Base-by-base conservation (phyloP, 2,329 filamentous ascomycete genomes). In the Lasiodiplodia sp. region DNA sequence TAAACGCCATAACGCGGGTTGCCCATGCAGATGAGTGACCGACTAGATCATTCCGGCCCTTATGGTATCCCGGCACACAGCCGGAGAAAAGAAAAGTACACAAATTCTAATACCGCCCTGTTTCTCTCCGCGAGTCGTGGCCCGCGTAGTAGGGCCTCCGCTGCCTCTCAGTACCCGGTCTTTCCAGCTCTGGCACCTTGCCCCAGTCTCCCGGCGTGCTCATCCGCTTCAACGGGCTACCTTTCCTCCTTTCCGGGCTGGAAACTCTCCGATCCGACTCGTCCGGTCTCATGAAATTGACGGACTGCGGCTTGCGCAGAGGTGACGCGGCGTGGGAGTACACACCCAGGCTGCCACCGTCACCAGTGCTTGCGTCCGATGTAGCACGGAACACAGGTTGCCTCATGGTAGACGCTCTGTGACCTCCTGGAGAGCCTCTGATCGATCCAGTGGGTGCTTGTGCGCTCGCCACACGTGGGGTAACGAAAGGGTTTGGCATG, bases 251-350 rank as follows among this genome's bases (percentile, higher is more conserved):
- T 49, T 67, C 72, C 2, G 82, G 80, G 69, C 79, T 82, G 69
- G 78, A 81, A 2, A 74, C 53, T 40, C 74, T 71, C 21, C 74
- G 71, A 56, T 72, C 67, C 53, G 68, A 63, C 71, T 74, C 75
- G 23, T 79, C 76, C 2, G 67, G 58, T 28, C 79, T 71, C 10
- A 82, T 70, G 67, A 80, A 79, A 68, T 84, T 92, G 79, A 79
- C 88, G 79, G 82, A 92, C 73, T 84, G 88, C 2, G 92, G 86
- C 78, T 97, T 97, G 74, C 93, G 91, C 14, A 98, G 79, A 0
- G 95, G 95, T 12, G 93, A 97, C 51, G 90, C 91, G 6, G 89
- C 89, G 77, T 97, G 93, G 6, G 87, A 91, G 78, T 90, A 94
- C 0, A 96, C 86, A 16, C 94, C 94, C 62, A 97, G 83, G 76